Evolutionary conservation across 176 grass and related monocot species (phyloP).

Genomic region (Eragrostis nindensis): DNA sequence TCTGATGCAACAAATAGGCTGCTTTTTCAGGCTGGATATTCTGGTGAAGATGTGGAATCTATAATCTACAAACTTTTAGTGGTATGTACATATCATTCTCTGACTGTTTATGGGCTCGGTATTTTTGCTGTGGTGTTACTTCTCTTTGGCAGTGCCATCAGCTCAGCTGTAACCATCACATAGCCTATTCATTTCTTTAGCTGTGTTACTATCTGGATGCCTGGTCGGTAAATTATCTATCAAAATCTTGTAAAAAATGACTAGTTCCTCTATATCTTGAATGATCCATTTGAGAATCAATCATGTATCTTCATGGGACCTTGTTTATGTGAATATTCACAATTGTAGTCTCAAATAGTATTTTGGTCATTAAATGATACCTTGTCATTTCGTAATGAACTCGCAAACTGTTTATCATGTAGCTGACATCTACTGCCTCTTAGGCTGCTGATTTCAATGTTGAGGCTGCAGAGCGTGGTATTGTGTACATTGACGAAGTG

Average conservation of each 20-base stretch:
- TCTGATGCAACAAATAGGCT: slow-evolving; percentile 42
- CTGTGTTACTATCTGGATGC: background rate
- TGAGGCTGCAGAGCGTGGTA: slow-evolving; percentile 59
- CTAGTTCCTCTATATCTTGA: background rate
- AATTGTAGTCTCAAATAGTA: background rate
- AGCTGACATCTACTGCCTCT: slow-evolving; percentile 29
- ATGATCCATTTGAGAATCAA: background rate
- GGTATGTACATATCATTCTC: slow-evolving; percentile 39
- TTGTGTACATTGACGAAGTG: slow-evolving; percentile 81
- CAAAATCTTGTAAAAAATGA: background rate
- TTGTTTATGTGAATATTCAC: background rate
- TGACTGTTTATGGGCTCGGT: background rate
- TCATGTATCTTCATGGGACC: background rate
- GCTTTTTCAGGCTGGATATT: slow-evolving; percentile 65
- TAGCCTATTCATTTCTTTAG: slow-evolving; percentile 8
- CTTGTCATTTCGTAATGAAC: slow-evolving; percentile 17
- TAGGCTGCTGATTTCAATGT: slow-evolving; percentile 74
- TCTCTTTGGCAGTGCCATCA: background rate
- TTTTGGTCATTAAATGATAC: background rate
- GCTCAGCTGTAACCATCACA: background rate
- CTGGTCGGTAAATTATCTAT: background rate
- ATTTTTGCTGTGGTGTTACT: background rate
- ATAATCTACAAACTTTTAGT: slow-evolving; percentile 59
- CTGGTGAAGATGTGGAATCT: slow-evolving; percentile 67
- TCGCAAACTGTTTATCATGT: background rate